Evolutionary conservation across 2,329 filamentous ascomycete species (phyloP).

Genomic region (Anthostomella pinea): DNA sequence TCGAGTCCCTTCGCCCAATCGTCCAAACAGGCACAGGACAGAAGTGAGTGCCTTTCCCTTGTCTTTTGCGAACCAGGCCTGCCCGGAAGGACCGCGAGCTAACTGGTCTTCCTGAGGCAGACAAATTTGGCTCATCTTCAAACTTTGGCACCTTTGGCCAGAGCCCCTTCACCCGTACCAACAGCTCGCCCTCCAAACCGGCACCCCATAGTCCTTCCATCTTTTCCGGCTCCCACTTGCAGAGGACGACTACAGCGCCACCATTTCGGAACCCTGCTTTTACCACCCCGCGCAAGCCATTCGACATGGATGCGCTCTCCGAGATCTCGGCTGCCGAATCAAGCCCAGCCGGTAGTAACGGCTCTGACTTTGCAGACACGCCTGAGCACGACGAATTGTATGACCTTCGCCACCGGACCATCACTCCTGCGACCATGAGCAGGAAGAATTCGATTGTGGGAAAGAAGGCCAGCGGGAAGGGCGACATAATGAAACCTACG

Average conservation of each 20-base stretch:
- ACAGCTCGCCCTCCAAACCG: slow-evolving; percentile 32
- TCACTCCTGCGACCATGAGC: slow-evolving; percentile 48
- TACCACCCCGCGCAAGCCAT: slow-evolving; percentile 58
- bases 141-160: slow-evolving; percentile 35
- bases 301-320: slow-evolving; percentile 52
- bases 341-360: slow-evolving; percentile 58
- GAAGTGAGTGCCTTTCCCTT: slow-evolving; percentile 35
- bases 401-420: slow-evolving; percentile 41
- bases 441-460: slow-evolving; percentile 38
- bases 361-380: slow-evolving; percentile 51
- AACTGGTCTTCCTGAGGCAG: slow-evolving; percentile 27
- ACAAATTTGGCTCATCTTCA: slow-evolving; percentile 36
- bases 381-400: slow-evolving; percentile 48
- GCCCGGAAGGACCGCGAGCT: background rate
- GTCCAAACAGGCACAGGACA: slow-evolving; percentile 38
- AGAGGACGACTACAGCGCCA: slow-evolving; percentile 43
- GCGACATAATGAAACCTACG: slow-evolving; percentile 54
- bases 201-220: slow-evolving; percentile 37
- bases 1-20: slow-evolving; percentile 61
- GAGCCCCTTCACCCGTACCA: slow-evolving; percentile 25
- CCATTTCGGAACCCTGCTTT: slow-evolving; percentile 63
- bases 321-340: slow-evolving; percentile 58
- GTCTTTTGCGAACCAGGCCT: background rate
- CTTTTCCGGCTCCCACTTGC: slow-evolving; percentile 42
- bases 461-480: slow-evolving; percentile 55